Conservation (phyloP, 2,329 filamentous ascomycete species). For the Malbranchea zuffiana region DNA sequence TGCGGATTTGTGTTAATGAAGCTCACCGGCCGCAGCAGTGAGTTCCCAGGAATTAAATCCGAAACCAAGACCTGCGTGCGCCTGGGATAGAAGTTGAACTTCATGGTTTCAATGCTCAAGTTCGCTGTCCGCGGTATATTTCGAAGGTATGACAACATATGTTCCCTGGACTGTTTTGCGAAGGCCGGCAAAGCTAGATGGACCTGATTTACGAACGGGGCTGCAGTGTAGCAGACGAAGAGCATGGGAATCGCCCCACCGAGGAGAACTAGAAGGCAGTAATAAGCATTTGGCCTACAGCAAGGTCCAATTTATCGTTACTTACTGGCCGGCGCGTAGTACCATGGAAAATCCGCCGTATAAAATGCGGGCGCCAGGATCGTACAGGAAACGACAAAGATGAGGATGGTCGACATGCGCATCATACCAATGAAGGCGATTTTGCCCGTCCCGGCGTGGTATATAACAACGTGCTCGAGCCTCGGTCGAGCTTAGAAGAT, state of each 20-base stretch:
- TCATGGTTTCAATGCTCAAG: constrained; percentile 37
- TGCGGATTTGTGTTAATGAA: constrained; percentile 32
- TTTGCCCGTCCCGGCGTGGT: constrained; percentile 59
- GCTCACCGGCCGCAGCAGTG: constrained; percentile 29
- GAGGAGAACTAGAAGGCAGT: constrained; percentile 39
- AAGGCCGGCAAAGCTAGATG: constrained; percentile 57
- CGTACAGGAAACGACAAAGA: constrained; percentile 55
- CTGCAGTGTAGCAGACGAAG: constrained; percentile 53
- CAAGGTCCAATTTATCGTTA: constrained; percentile 3
- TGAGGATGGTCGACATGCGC: constrained; percentile 60
- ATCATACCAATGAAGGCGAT: constrained; percentile 58
- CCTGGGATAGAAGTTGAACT: constrained; percentile 34
- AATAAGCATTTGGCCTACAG: background rate
- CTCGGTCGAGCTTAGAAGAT: constrained; percentile 20
- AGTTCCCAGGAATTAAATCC: constrained; percentile 30
- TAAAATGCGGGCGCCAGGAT: constrained; percentile 52
- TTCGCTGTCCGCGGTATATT: constrained; percentile 35
- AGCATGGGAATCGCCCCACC: constrained; percentile 55
- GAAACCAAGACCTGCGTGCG: constrained; percentile 33
- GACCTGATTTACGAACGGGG: constrained; percentile 62
- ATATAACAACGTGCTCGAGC: constrained; percentile 51
- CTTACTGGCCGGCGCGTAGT: constrained; percentile 33
- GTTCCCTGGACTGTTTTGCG: constrained; percentile 50
- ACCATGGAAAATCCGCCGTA: constrained; percentile 34
- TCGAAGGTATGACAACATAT: constrained; percentile 34